Percentiles rank a stretch among this genome's conserved stretches.
These are phyloP conservation scores for Fraxinus pennsylvanica DNA, from an alignment of 257 asterid species.

Conservation along the genomic window DNA sequence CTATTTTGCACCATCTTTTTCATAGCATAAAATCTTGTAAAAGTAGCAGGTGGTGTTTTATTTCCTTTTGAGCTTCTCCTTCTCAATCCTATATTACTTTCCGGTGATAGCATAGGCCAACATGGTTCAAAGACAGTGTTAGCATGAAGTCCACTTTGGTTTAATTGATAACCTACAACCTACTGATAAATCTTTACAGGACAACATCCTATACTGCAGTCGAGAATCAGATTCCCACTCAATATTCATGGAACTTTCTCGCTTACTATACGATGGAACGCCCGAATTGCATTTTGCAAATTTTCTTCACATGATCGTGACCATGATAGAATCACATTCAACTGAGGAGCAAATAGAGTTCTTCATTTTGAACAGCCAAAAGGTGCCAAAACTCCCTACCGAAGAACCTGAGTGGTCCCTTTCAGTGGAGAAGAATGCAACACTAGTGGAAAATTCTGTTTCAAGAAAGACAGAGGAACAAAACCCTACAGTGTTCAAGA, in stretches of 20 bases:
- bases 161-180: not conserved
- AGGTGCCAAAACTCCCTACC: slow-evolving; percentile 65
- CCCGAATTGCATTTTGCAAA: slow-evolving; percentile 80
- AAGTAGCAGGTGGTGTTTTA: not conserved
- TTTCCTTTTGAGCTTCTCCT: not conserved
- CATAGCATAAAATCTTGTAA: not conserved
- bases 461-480: slow-evolving; percentile 35
- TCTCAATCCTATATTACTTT: not conserved
- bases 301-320: slow-evolving; percentile 85
- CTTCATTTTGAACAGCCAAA: slow-evolving; percentile 81
- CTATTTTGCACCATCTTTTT: not conserved
- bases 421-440: slow-evolving; percentile 35
- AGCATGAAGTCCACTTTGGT: not conserved
- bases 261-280: slow-evolving; percentile 53
- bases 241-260: slow-evolving; percentile 72
- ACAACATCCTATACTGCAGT: slow-evolving; percentile 59
- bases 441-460: slow-evolving; percentile 9
- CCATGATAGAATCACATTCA: slow-evolving; percentile 83
- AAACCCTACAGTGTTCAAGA: slow-evolving; percentile 30
- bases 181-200: slow-evolving; percentile 47
- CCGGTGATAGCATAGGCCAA: not conserved
- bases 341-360: slow-evolving; percentile 75
- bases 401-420: slow-evolving; percentile 76
- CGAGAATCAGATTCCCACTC: slow-evolving; percentile 68
- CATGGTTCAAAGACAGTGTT: not conserved